Evolutionary conservation across 2,329 filamentous ascomycete genomes (phyloP).

Genomic region (Sporothrix euskadiensis): DNA sequence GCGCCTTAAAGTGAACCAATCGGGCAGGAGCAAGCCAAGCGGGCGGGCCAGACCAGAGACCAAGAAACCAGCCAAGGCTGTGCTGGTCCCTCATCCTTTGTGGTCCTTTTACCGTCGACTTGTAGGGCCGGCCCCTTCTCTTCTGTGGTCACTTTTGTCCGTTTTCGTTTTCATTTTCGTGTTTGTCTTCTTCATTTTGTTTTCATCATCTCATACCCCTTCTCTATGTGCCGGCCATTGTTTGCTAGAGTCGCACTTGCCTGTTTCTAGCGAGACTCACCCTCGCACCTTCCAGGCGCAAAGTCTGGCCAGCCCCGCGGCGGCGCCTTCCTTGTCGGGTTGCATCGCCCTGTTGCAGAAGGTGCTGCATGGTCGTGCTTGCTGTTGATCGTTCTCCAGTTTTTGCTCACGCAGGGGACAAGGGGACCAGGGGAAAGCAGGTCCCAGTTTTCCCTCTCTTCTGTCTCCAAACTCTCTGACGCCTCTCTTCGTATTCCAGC

Average conservation of each 20-base stretch:
- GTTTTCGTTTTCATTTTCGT: not conserved
- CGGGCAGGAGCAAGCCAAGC: not conserved
- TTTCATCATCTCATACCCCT: not conserved
- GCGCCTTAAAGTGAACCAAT: constrained; percentile 7
- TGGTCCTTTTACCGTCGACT: not conserved
- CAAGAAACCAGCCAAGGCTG: constrained; percentile 18
- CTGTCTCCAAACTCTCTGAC: not conserved
- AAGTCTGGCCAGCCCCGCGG: not conserved
- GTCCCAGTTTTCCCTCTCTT: constrained; percentile 11
- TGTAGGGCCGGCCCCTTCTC: not conserved
- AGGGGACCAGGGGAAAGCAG: not conserved
- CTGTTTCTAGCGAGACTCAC: not conserved
- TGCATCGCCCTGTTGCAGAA: constrained; percentile 17
- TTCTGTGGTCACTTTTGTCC: not conserved
- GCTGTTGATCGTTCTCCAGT: constrained; percentile 22
- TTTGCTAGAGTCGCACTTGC: not conserved
- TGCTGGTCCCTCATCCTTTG: not conserved
- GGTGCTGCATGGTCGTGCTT: constrained; percentile 3
- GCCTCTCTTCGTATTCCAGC: constrained; percentile 4
- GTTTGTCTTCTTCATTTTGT: not conserved
- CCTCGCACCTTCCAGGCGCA: constrained; percentile 1
- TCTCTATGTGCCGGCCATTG: not conserved
- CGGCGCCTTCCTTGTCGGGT: constrained; percentile 18
- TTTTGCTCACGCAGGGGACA: constrained; percentile 14
- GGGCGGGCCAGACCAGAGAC: not conserved